phyloP scores from a whole-genome alignment of 495 filamentous ascomycete species.

The Talaromyces adpressus region DNA sequence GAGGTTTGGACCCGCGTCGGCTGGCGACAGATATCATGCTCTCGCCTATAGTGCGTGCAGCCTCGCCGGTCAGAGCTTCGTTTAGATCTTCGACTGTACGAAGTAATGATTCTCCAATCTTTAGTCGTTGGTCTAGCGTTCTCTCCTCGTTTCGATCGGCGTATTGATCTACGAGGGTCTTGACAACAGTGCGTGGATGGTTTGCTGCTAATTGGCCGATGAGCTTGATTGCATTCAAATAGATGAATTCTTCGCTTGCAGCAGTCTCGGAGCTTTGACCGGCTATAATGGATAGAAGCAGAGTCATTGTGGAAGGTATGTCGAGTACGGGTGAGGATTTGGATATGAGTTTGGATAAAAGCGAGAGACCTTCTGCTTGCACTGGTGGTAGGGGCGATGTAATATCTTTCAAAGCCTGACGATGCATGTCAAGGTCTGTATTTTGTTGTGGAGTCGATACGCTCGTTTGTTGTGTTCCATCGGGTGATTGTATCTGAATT shows the following conservation, averaged over 20 bases:
- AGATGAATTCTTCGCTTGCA: slow-evolving; percentile 63
- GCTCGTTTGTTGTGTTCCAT: slow-evolving; percentile 32
- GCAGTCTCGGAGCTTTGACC: slow-evolving; percentile 33
- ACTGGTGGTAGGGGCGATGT: slow-evolving; percentile 71
- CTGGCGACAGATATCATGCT: slow-evolving; percentile 61
- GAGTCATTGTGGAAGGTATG: slow-evolving; percentile 57
- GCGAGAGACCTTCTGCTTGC: slow-evolving; percentile 68
- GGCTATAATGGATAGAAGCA: slow-evolving; percentile 59
- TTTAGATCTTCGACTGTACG: slow-evolving; percentile 62
- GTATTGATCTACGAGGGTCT: slow-evolving; percentile 63
- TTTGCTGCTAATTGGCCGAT: slow-evolving; percentile 56
- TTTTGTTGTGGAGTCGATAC: slow-evolving; percentile 31
- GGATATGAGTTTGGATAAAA: slow-evolving; percentile 58
- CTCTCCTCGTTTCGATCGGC: slow-evolving; percentile 53
- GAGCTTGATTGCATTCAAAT: slow-evolving; percentile 61
- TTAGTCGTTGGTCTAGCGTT: slow-evolving; percentile 58
- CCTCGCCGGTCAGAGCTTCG: slow-evolving; percentile 51
- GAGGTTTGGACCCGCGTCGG: slow-evolving; percentile 48
- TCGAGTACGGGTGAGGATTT: slow-evolving; percentile 60
- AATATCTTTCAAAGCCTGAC: slow-evolving; percentile 64
- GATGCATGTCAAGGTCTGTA: slow-evolving; percentile 64
- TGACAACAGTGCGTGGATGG: slow-evolving; percentile 59
- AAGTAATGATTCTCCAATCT: slow-evolving; percentile 66
- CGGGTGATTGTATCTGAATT: slow-evolving; percentile 50
- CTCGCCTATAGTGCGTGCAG: slow-evolving; percentile 48